Base-by-base conservation (phyloP, 768 basidiomycete genomes). In the Phaffia tasmanica region DNA sequence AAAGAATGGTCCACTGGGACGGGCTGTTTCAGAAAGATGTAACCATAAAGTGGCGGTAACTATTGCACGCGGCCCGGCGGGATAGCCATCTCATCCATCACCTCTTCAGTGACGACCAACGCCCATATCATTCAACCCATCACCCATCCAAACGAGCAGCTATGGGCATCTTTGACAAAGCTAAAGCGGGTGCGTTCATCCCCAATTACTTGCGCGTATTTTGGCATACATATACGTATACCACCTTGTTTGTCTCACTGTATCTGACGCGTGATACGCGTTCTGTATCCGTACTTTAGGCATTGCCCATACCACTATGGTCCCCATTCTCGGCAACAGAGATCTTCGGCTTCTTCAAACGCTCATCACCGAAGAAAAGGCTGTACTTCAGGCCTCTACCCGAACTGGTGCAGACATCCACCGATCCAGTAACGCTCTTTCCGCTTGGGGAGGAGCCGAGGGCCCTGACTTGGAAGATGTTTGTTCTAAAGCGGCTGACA, bases 321-420 rank as follows among this genome's bases (percentile, higher is more conserved):
- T 92, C 7, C 86, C 90, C 53, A 80, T 83, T 0, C 78, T 79
- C 21, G 82, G 82, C 1, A 91, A 89, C 74, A 84, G 85, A 72
- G 91, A 93, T 74, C 77, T 92, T 3, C 79, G 86, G 30, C 83
- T 85, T 0, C 78, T 95, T 9, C 91, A 95, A 74, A 90, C 92
- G 73, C 80, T 94, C 70, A 97, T 97, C 64, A 86, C 84, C 1
- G 83, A 87, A 0, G 91, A 95, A 77, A 97, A 97, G 78, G 78
- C 81, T 8, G 84, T 93, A 9, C 79, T 93, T 35, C 77, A 80
- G 16, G 32, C 18, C 35, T 11, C 51, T 35, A 30, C 27, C 1
- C 27, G 42, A 1, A 48, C 49, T 32, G 29, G 49, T 0, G 23
- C 23, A 5, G 55, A 47, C 25, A 50, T 32, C 21, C 30, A 23